Conservation (phyloP, 1,284 basidiomycete genomes). For the Trichosporon asahii region DNA sequence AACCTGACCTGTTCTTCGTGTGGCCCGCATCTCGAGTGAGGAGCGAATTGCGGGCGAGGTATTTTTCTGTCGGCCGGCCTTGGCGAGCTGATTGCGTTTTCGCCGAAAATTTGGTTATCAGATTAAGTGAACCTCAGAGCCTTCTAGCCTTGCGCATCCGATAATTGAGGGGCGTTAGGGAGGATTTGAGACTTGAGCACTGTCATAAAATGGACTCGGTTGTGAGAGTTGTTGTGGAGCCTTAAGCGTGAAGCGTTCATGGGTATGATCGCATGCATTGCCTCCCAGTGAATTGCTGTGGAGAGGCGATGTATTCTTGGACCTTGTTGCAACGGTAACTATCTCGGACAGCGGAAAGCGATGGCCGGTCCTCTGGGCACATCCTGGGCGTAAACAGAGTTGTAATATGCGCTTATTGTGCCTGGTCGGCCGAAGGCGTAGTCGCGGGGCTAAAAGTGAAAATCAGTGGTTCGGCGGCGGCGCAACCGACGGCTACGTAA, state of each 20-base stretch:
- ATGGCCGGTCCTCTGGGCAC: not conserved
- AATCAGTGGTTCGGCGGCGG: not conserved
- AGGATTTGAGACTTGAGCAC: too few species aligned
- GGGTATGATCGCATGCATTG: not conserved
- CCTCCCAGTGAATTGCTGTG: not conserved
- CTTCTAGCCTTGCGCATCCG: not conserved
- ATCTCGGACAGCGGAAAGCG: not conserved
- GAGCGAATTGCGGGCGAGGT: not conserved
- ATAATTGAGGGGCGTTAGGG: not conserved
- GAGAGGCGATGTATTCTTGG: not conserved
- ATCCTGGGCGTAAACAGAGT: not conserved
- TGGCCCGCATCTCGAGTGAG: not conserved
- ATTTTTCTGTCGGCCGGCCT: not conserved
- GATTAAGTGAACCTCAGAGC: conserved; percentile 2
- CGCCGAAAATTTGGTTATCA: conserved; percentile 9
- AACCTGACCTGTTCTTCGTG: not conserved
- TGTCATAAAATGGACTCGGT: not conserved
- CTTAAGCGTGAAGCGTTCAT: not conserved
- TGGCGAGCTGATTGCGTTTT: not conserved
- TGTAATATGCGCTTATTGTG: not conserved
- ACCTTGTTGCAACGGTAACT: not conserved
- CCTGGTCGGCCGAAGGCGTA: conserved; percentile 2
- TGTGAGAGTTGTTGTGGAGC: not conserved
- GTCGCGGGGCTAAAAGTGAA: conserved; percentile 3
- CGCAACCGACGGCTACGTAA: conserved; percentile 4